phyloP scores from a whole-genome alignment of 305 asterid genomes.

The Coffea humblotiana region DNA sequence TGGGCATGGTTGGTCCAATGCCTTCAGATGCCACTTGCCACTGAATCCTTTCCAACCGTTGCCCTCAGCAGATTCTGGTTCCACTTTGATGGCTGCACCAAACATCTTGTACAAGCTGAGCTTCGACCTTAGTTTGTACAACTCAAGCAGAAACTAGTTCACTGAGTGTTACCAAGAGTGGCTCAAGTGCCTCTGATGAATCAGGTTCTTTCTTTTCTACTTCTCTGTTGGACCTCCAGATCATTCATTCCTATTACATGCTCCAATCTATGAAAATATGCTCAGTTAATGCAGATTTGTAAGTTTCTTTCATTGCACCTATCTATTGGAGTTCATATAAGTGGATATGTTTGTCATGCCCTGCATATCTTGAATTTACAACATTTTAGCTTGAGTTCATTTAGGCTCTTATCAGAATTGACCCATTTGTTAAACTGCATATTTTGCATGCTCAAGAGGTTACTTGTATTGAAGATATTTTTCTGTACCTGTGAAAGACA shows the following conservation, averaged over 20 bases:
- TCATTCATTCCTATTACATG: neutral
- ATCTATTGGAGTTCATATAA: neutral
- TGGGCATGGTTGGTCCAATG: neutral
- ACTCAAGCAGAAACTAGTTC: neutral
- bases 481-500: neutral
- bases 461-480: neutral
- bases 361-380: neutral
- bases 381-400: neutral
- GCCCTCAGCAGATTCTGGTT: neutral
- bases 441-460: neutral
- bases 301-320: neutral
- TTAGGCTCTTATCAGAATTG: neutral
- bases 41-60: neutral
- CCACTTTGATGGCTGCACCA: neutral
- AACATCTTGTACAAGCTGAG: neutral
- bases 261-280: too few species aligned
- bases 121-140: neutral
- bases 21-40: neutral
- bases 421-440: neutral
- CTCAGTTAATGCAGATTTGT: neutral
- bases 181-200: neutral
- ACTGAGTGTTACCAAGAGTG: too few species aligned
- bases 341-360: neutral
- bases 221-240: neutral
- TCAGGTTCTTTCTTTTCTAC: neutral